Evolutionary conservation across 345 rosid genomes (phyloP), one percentile per base, ranked within the genome.

Genomic region (Hypericum perforatum): DNA sequence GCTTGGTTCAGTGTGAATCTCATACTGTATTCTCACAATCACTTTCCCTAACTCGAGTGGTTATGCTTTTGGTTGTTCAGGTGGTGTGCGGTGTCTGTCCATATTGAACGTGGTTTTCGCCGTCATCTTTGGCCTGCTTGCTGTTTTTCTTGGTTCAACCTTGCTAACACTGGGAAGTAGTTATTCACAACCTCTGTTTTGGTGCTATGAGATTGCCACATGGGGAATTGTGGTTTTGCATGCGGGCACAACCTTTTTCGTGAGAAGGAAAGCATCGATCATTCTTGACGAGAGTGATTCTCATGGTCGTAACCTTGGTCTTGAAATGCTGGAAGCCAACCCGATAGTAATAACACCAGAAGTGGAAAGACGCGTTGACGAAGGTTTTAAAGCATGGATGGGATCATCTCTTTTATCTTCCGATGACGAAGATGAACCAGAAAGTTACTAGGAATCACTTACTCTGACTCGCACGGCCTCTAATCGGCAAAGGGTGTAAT

Each of bases 341-440:
- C 80, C 84, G 10, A 49, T 81, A 71, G 86, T 75, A 59, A 76
- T 81, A 60, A 72, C 94, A 44, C 92, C 92, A 39, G 86, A 85
- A 0, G 69, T 87, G 49, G 98, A 91, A 76, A 80, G 82, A 65
- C 81, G 81, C 37, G 95, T 81, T 41, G 77, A 70, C 37, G 96
- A 87, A 43, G 95, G 98, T 59, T 91, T 91, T 52, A 87, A 73
- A 70, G 59, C 95, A 44, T 91, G 96, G 95, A 81, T 81, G 88
- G 96, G 96, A 3, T 78, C 95, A n/a, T 78, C 98, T 55, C 69
- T 74, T 59, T 72, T 82, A 55, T 87, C 96, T 39, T 91, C 98
- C 15, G 96, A 83, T 37, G 97, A 91, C 43, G 98, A 85, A 74
- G 98, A 85, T 51, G 88, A 85, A 61, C 78, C 80, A 0, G 78